Base-by-base conservation (phyloP, 2,329 filamentous ascomycete species). In the Beauveria asiatica region DNA sequence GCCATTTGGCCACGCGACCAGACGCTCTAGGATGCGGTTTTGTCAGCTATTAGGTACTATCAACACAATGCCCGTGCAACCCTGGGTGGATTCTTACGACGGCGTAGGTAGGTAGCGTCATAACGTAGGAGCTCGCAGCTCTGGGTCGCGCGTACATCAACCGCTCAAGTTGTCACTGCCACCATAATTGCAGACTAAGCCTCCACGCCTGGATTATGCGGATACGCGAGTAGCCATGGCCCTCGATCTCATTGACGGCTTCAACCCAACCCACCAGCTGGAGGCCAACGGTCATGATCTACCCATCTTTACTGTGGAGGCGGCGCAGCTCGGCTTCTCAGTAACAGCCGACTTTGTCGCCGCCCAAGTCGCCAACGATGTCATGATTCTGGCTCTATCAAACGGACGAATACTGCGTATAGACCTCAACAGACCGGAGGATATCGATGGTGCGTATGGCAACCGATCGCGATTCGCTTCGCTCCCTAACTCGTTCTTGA, bases 351-450 rank as follows among this genome's bases (percentile, higher is more conserved):
- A 97, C 74, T 97, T 99, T 71, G 94, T 96, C 52, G 92, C 94
- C 19, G 92, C 92, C 45, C 92, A 97, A 74, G 93, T 97, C 60
- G 92, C 93, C 65, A 97, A 99, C 75, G 97, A 99, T 78, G 92
- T 97, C 63, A 83, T 99, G 61, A 86, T 97, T 23, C 80, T 99
- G 56, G 94, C 94, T 45, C 82, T 99, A 42, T 93, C 92, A 5
- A 97, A 93, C 61, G 91, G 92, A 55, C 88, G 93, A 67, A 94
- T 99, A 64, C 78, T 99, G 62, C 86, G 94, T 62, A 99, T 99
- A 72, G 94, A 97, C 72, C 78, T 97, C 56, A 92, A 97, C 73
- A 90, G 88, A 69, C 89, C 94, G 6, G 90, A 92, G 70, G 94
- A 99, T 73, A 97, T 99, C 69, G 94, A 99, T 76, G 90, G 87